These are phyloP conservation scores for Cyberlindnera euphorbiae DNA, from an alignment of 805 yeast species.

Conservation along the genomic window DNA sequence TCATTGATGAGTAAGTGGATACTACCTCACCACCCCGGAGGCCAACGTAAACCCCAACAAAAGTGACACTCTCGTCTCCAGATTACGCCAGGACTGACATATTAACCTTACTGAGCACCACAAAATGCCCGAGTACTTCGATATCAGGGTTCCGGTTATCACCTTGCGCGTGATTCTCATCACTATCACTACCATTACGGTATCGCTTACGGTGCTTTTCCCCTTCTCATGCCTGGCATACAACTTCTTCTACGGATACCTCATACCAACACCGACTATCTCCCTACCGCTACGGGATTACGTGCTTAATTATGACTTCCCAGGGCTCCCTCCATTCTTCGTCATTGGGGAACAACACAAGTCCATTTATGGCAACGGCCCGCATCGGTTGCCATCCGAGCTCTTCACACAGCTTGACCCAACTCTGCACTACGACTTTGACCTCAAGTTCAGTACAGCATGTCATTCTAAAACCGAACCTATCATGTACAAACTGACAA, in stretches of 20 bases:
- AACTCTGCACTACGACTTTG: slow-evolving; percentile 19
- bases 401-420: slow-evolving; percentile 4
- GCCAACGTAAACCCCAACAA: no score
- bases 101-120: no score
- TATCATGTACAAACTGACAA: slow-evolving; percentile 21
- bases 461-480: slow-evolving; percentile 10
- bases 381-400: slow-evolving; percentile 1
- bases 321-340: slow-evolving; percentile 18
- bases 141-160: slow-evolving; percentile 21
- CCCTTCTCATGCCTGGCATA: slow-evolving; percentile 22
- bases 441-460: slow-evolving; percentile 13
- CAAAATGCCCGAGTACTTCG: slow-evolving; percentile 15
- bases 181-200: slow-evolving; percentile 8
- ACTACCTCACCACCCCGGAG: no score
- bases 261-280: slow-evolving; percentile 23
- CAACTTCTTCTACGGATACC: slow-evolving; percentile 23
- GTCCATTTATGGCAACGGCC: slow-evolving; percentile 18
- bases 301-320: slow-evolving; percentile 21
- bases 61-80: no score
- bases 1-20: no score
- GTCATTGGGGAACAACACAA: slow-evolving; percentile 14
- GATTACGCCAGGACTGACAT: no score
- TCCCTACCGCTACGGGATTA: slow-evolving; percentile 17
- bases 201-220: slow-evolving; percentile 15
- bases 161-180: slow-evolving; percentile 21